A percentile compares a stretch with the other conserved stretches of the same genome.
Evolutionary conservation across 257 asterid species (phyloP).

Genomic region (Verbascum thapsus): DNA sequence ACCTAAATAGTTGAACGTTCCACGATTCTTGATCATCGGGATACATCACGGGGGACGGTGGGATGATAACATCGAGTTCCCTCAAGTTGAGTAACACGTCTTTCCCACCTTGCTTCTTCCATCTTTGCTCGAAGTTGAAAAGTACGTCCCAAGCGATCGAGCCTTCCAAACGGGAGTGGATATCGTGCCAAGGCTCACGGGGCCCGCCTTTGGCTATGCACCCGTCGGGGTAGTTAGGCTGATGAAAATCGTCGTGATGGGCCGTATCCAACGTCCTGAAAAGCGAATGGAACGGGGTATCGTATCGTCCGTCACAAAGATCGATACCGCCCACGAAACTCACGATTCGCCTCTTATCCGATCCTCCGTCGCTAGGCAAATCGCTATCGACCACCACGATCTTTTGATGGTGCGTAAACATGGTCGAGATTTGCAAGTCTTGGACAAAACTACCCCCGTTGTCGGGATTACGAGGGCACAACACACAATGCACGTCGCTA

Average conservation of each 20-base stretch:
- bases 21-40: constrained; percentile 82
- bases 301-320: constrained; percentile 92
- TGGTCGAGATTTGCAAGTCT: constrained; percentile 76
- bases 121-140: constrained; percentile 91
- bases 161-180: constrained; percentile 87
- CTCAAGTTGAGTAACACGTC: constrained; percentile 64
- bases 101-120: constrained; percentile 94
- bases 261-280: constrained; percentile 88
- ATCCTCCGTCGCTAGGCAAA: constrained; percentile 62
- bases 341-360: constrained; percentile 62
- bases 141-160: constrained; percentile 95
- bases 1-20: constrained; percentile 87
- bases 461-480: constrained; percentile 92
- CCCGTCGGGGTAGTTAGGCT: constrained; percentile 78
- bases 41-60: constrained; percentile 82
- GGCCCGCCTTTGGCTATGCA: constrained; percentile 85
- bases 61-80: constrained; percentile 61
- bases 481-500: constrained; percentile 69
- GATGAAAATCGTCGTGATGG: constrained; percentile 93
- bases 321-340: constrained; percentile 93
- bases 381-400: constrained; percentile 77
- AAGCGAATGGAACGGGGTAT: constrained; percentile 85
- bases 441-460: constrained; percentile 89
- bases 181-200: constrained; percentile 96
- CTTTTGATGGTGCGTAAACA: constrained; percentile 98